A percentile compares a stretch with the other conserved stretches of the same genome.
Evolutionary conservation across 164 flowering plant species (phyloP).

Genomic region (Liriodendron chinense): DNA sequence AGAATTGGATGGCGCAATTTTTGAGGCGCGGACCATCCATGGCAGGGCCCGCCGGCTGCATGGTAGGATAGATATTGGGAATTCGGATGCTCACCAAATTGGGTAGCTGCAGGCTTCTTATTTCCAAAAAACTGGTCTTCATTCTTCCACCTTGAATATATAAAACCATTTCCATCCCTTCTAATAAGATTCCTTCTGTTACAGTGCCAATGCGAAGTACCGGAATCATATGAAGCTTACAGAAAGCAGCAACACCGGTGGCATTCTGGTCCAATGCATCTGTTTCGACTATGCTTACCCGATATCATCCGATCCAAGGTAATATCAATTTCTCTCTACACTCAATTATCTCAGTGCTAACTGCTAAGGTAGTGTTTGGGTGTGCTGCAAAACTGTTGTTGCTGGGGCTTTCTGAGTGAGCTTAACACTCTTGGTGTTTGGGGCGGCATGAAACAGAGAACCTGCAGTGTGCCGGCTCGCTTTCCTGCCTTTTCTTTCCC

Average conservation of each 20-base stretch:
- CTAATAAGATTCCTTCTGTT: constrained; percentile 2
- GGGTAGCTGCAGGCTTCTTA: not conserved
- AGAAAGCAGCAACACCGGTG: constrained; percentile 97
- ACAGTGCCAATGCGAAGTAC: constrained; percentile 94
- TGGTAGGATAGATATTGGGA: not conserved
- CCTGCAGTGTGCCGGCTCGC: no score
- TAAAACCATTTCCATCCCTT: not conserved
- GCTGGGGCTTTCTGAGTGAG: no score
- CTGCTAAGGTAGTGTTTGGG: no score
- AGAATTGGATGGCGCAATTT: not conserved
- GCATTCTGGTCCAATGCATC: constrained; percentile 99
- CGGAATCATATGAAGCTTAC: constrained; percentile 97
- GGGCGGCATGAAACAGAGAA: no score
- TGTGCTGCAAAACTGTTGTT: no score
- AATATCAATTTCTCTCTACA: not conserved
- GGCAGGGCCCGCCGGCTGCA: not conserved
- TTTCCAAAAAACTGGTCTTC: not conserved
- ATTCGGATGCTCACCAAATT: not conserved
- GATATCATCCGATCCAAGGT: constrained; percentile 78
- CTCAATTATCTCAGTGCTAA: no score
- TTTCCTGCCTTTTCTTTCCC: no score
- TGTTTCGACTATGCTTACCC: constrained; percentile 92
- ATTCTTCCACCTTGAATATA: not conserved
- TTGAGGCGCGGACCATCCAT: not conserved
- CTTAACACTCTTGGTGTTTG: no score